Percentiles rank a stretch among this genome's conserved stretches.
Evolutionary conservation across 352 stramenopile species (phyloP).

Genomic region (Plasmopara viticola): DNA sequence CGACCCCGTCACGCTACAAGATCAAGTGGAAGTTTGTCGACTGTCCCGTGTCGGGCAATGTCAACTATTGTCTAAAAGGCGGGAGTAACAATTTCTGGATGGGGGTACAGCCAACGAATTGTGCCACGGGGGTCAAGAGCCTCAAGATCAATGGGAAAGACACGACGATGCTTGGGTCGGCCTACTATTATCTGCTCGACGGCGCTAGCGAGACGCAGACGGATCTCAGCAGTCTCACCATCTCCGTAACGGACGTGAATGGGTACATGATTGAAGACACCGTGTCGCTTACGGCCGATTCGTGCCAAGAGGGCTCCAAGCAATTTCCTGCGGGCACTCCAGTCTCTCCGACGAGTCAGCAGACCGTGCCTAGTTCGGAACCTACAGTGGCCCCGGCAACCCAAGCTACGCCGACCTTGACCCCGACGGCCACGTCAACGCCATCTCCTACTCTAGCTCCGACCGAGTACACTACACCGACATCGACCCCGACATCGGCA

Average conservation of each 20-base stretch:
- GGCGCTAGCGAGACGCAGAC: slow-evolving; percentile 27
- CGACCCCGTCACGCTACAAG: slow-evolving; percentile 26
- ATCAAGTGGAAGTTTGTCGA: slow-evolving; percentile 52
- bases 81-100: slow-evolving; percentile 47
- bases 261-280: slow-evolving; percentile 55
- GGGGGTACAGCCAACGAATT: slow-evolving; percentile 42
- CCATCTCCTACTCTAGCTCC: slow-evolving; percentile 10
- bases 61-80: slow-evolving; percentile 51
- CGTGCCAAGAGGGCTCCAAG: slow-evolving; percentile 38
- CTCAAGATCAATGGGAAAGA: slow-evolving; percentile 49
- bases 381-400: not conserved
- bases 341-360: slow-evolving; percentile 7
- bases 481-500: slow-evolving; percentile 10
- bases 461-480: slow-evolving; percentile 6
- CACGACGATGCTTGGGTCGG: slow-evolving; percentile 55
- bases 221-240: slow-evolving; percentile 27
- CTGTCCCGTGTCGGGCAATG: slow-evolving; percentile 37
- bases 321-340: slow-evolving; percentile 34
- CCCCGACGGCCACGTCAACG: not conserved
- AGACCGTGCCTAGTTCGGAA: slow-evolving; percentile 7
- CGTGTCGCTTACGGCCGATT: slow-evolving; percentile 41
- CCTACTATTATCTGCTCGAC: slow-evolving; percentile 60
- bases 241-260: slow-evolving; percentile 50
- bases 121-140: slow-evolving; percentile 27
- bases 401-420: not conserved